Percentiles rank a stretch among this genome's conserved stretches.
Conservation (phyloP, 73 alveolate genomes). For the Paramecium pentaurelia region DNA sequence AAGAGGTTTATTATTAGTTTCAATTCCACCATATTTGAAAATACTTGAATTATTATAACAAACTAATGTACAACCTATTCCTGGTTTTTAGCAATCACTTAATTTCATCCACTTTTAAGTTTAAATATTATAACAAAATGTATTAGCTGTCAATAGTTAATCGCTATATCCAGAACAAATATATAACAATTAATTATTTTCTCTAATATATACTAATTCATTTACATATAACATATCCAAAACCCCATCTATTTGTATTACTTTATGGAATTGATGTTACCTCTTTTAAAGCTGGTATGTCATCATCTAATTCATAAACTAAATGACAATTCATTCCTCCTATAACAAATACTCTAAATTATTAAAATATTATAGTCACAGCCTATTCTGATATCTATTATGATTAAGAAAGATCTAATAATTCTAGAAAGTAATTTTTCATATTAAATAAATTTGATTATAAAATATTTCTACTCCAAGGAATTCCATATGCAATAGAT, state of each 20-base stretch:
- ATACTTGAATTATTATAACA: background rate
- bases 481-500: background rate
- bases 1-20: background rate
- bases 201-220: background rate
- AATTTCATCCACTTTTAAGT: background rate
- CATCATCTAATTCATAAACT: slow-evolving; percentile 1
- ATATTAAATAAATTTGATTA: slow-evolving; percentile 8
- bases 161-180: slow-evolving; percentile 28
- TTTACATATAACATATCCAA: slow-evolving; percentile 15
- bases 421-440: slow-evolving; percentile 19
- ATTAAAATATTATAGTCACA: background rate
- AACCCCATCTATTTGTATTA: slow-evolving; percentile 5
- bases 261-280: background rate
- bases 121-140: background rate
- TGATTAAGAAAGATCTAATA: background rate
- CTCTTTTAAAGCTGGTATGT: background rate
- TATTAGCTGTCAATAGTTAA: background rate
- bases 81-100: background rate
- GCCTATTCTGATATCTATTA: slow-evolving; percentile 1
- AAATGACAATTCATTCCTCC: background rate
- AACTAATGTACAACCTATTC: background rate
- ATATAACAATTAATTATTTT: background rate
- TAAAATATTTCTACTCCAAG: background rate
- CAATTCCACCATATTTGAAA: background rate
- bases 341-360: background rate